Evolutionary conservation across 1,139 yeast genomes (phyloP).

Genomic region (Suhomyces anneliseae): DNA sequence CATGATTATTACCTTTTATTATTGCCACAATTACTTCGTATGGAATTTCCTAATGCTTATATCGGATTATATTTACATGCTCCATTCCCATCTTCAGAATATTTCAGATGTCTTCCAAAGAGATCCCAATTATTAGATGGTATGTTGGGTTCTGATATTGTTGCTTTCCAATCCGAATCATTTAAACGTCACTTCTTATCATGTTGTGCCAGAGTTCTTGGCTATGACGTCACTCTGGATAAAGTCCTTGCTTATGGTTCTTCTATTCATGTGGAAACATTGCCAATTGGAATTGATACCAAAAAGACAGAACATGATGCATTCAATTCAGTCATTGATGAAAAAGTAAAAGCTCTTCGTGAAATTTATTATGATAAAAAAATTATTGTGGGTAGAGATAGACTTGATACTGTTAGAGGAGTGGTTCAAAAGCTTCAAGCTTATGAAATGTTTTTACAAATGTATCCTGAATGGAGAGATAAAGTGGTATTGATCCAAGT

Average conservation of each 20-base stretch:
- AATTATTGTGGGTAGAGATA: constrained; percentile 79
- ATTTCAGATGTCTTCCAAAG: constrained; percentile 83
- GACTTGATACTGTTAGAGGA: constrained; percentile 78
- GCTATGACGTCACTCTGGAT: constrained; percentile 60
- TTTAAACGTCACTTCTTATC: constrained; percentile 90
- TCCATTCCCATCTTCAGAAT: constrained; percentile 96
- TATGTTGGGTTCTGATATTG: constrained; percentile 81
- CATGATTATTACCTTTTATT: constrained; percentile 89
- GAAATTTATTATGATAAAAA: constrained; percentile 72
- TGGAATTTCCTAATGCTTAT: constrained; percentile 75
- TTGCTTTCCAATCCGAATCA: constrained; percentile 83
- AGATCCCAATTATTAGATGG: constrained; percentile 84
- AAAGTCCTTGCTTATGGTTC: constrained; percentile 76
- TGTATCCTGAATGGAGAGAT: constrained; percentile 91
- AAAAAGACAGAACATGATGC: constrained; percentile 60
- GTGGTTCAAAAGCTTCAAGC: constrained; percentile 82
- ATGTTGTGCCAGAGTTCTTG: constrained; percentile 80
- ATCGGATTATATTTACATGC: constrained; percentile 85
- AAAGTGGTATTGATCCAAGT: constrained; percentile 90
- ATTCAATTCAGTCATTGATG: constrained; percentile 36
- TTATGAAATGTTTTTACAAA: constrained; percentile 75
- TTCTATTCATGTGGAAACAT: constrained; percentile 66
- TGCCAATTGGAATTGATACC: constrained; percentile 87
- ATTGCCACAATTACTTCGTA: constrained; percentile 81
- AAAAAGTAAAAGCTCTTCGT: constrained; percentile 51